Evolutionary conservation across 2,329 filamentous ascomycete species (phyloP), one percentile per base, ranked within the genome.

Genomic region (Talaromyces amestolkiae): DNA sequence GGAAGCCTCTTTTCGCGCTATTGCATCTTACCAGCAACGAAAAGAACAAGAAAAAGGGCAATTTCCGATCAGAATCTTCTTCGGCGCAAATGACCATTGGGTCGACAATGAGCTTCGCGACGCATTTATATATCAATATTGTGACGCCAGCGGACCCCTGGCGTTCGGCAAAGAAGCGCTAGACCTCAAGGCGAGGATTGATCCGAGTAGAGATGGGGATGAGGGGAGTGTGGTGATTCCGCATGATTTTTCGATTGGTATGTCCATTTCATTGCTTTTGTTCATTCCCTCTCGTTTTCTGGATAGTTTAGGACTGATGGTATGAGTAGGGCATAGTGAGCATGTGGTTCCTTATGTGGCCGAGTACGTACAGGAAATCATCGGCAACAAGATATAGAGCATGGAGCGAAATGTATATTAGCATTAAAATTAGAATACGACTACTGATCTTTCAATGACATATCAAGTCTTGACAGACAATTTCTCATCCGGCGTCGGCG

Each of bases 401-500:
- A 58, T 13, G 9, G 13, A 45, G 11, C 11, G 33, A 15, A 22
- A 13, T 54, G 51, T 39, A 56, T 56, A 56, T 56, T 56, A 54
- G 51, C n/a, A 33, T 56, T 56, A 58, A 9, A 37, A n/a, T 43
- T 47, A 37, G 31, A 33, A 47, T 43, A 37, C 15, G 15, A 11
- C 8, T 53, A n/a, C 33, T 19, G 41, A 13, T 56, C 33, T 11
- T 7, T 31, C 27, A 19, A 62, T 9, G 17, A n/a, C 4, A 15
- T 31, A 65, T 66, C 19, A 66, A 43, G 58, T 67, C 70, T 74
- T 74, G 27, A 74, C 62, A 19, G 80, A 76, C 19, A 77, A 71
- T 64, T 77, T 75, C 58, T 82, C 80, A 15, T 84, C 77, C 62
- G 85, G 75, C 69, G 82, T 85, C 27, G 83, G 84, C 67, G 75